Conservation (phyloP, 352 stramenopile species). For the Phytophthora hibernalis region DNA sequence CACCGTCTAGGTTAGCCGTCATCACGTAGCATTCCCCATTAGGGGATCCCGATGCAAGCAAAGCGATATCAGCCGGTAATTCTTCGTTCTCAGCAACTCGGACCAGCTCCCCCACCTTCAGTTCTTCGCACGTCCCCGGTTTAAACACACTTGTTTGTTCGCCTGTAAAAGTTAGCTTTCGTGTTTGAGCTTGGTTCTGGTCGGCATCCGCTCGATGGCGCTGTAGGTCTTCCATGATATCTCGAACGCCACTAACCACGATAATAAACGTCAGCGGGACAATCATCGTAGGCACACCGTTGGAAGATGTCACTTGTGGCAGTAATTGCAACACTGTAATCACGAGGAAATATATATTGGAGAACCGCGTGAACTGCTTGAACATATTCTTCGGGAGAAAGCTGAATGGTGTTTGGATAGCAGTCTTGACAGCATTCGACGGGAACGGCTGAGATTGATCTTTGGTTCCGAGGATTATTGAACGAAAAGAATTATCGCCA, state of each 20-base stretch:
- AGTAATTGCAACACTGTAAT: conserved; percentile 89
- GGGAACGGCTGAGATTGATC: conserved; percentile 37
- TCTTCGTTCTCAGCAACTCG: conserved; percentile 75
- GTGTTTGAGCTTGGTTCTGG: conserved; percentile 58
- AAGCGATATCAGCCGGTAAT: conserved; percentile 72
- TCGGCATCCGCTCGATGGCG: conserved; percentile 72
- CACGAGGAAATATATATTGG: conserved; percentile 93
- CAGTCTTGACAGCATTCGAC: conserved; percentile 62
- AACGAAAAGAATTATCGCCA: conserved; percentile 19
- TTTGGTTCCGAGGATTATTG: conserved; percentile 34
- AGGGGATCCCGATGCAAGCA: conserved; percentile 60
- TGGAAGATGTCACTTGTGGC: conserved; percentile 84
- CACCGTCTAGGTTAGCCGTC: conserved; percentile 89
- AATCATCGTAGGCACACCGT: conserved; percentile 83
- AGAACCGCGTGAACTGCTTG: conserved; percentile 85
- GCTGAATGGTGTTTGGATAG: conserved; percentile 68
- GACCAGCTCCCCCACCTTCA: conserved; percentile 85
- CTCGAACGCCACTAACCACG: conserved; percentile 79
- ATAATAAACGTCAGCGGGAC: conserved; percentile 89
- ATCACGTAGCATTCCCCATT: conserved; percentile 83
- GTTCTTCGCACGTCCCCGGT: conserved; percentile 43
- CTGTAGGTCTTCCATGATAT: conserved; percentile 84
- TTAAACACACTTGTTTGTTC: conserved; percentile 33
- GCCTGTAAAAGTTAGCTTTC: conserved; percentile 30
- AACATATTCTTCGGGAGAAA: conserved; percentile 79